These are phyloP conservation scores for Streptanthus diversifolius DNA, from an alignment of 345 rosid species.

Conservation along the genomic window DNA sequence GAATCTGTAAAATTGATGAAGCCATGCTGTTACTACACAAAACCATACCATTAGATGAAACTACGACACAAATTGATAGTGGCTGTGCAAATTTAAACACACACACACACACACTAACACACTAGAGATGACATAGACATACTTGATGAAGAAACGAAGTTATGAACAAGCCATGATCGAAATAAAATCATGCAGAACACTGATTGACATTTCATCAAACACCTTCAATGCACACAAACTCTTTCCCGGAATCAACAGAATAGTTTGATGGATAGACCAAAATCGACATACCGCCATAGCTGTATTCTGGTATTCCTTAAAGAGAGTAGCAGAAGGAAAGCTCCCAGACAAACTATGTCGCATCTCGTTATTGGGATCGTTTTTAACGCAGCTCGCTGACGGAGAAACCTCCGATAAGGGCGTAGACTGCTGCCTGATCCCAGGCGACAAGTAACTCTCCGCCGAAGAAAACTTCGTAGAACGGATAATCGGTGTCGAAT, in stretches of 20 bases:
- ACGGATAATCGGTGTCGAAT: conserved; percentile 24
- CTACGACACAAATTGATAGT: not conserved
- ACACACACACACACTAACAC: not conserved
- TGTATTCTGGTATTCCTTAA: conserved; percentile 84
- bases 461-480: conserved; percentile 41
- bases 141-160: not conserved
- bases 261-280: not conserved
- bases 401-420: conserved; percentile 42
- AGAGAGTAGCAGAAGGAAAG: conserved; percentile 81
- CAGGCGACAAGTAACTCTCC: conserved; percentile 74
- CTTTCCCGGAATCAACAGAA: not conserved
- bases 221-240: conserved; percentile 23
- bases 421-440: conserved; percentile 38
- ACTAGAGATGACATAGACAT: too few relatives aligned
- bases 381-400: conserved; percentile 27
- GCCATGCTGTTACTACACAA: not conserved
- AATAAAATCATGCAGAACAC: not conserved
- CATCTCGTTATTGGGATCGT: conserved; percentile 46
- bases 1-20: conserved; percentile 51
- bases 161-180: not conserved
- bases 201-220: conserved; percentile 27
- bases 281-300: conserved; percentile 72
- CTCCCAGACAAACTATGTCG: conserved; percentile 70
- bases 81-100: not conserved
- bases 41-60: not conserved